phyloP scores from a whole-genome alignment of 495 filamentous ascomycete genomes.

The Lentithecium fluviatile region DNA sequence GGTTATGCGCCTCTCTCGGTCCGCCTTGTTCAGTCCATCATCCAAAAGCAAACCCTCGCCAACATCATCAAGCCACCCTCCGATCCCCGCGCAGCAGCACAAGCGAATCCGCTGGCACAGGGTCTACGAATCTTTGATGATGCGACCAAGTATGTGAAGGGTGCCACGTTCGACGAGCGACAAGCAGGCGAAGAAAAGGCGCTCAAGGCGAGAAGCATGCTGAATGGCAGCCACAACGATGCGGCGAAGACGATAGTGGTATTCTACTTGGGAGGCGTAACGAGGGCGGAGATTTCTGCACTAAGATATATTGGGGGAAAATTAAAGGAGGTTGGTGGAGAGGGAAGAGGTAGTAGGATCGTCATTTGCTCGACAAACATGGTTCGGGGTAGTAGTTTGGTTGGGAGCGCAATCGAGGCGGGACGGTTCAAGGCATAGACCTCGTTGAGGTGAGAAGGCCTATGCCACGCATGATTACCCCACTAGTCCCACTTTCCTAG shows the following conservation, averaged over 20 bases:
- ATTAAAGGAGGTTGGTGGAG: slow-evolving; percentile 78
- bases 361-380: slow-evolving; percentile 90
- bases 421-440: slow-evolving; percentile 53
- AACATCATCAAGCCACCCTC: slow-evolving; percentile 52
- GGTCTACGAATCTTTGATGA: slow-evolving; percentile 93
- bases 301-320: slow-evolving; percentile 79
- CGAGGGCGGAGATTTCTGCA: slow-evolving; percentile 93
- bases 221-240: slow-evolving; percentile 61
- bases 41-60: slow-evolving; percentile 83
- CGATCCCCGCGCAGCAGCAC: slow-evolving; percentile 48
- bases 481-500: background rate
- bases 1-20: slow-evolving; percentile 94
- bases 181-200: slow-evolving; percentile 95
- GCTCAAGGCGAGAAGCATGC: slow-evolving; percentile 78
- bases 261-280: slow-evolving; percentile 92
- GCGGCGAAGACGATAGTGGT: slow-evolving; percentile 80
- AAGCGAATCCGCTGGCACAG: slow-evolving; percentile 61
- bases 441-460: background rate
- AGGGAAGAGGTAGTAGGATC: slow-evolving; percentile 73
- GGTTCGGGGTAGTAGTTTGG: slow-evolving; percentile 84
- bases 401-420: slow-evolving; percentile 82
- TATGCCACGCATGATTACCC: background rate
- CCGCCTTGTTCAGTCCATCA: slow-evolving; percentile 88
- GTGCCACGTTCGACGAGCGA: slow-evolving; percentile 84
- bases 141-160: slow-evolving; percentile 76